Evolutionary conservation across 768 basidiomycete genomes (phyloP).

Genomic region (Tulasnella sp.): DNA sequence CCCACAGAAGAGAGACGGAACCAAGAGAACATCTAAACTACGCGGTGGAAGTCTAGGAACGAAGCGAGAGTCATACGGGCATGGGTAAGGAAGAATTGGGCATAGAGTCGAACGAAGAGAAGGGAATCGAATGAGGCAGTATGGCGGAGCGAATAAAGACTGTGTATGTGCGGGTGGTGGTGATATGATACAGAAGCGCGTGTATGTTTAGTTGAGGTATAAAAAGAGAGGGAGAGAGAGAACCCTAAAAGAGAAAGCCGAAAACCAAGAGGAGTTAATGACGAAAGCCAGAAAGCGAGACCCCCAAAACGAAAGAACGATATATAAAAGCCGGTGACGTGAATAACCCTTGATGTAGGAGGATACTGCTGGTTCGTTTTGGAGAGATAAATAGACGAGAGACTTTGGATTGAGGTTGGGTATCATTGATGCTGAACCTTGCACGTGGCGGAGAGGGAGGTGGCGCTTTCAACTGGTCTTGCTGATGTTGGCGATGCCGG

Average conservation of each 20-base stretch:
- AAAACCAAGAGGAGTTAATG: neutral
- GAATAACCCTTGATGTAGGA: neutral
- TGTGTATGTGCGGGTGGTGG: too few relatives aligned
- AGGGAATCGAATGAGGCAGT: too few relatives aligned
- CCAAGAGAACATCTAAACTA: too few relatives aligned
- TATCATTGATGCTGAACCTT: neutral
- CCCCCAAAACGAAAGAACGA: neutral
- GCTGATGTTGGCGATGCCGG: neutral
- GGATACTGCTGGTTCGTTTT: neutral
- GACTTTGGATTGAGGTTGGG: neutral
- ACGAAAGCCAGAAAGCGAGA: too few relatives aligned
- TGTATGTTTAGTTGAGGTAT: neutral
- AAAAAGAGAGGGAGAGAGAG: neutral
- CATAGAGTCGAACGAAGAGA: too few relatives aligned
- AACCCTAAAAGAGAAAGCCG: neutral
- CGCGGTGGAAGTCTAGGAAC: too few relatives aligned
- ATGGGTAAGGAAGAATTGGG: too few relatives aligned
- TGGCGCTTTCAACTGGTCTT: neutral
- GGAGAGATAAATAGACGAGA: neutral
- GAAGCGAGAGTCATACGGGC: too few relatives aligned
- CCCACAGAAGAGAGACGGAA: too few relatives aligned
- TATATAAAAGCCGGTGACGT: neutral
- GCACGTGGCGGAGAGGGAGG: neutral
- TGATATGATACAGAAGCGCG: too few relatives aligned
- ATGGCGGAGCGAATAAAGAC: too few relatives aligned